Evolutionary conservation across 225 moss, liverwort and hornwort species (phyloP).

Genomic region (Climacium dendroides): DNA sequence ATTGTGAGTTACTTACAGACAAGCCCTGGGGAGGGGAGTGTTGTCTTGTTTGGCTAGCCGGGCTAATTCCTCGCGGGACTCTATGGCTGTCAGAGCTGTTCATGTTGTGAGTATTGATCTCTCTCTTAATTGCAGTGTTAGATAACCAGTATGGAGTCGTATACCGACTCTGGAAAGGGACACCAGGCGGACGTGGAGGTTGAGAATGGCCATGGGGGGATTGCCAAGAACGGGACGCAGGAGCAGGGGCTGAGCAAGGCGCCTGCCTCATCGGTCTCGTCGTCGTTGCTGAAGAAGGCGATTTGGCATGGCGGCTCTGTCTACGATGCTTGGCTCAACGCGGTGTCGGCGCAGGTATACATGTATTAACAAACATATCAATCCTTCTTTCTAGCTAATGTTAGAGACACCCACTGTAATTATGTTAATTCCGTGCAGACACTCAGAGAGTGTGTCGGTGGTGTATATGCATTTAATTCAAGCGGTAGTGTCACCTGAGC

Average conservation of each 20-base stretch:
- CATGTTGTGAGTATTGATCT: neutral
- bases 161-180: neutral
- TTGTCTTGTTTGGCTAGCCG: neutral
- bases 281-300: neutral
- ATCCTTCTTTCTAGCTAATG: neutral
- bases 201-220: neutral
- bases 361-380: neutral
- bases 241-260: neutral
- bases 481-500: neutral
- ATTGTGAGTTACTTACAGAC: neutral
- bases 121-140: neutral
- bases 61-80: neutral
- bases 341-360: conserved; percentile 27
- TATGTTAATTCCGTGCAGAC: neutral
- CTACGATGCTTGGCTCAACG: conserved; percentile 53
- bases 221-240: neutral
- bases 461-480: neutral
- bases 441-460: neutral
- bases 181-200: neutral
- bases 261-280: neutral
- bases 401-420: neutral
- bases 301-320: conserved; percentile 55
- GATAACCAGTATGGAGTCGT: neutral
- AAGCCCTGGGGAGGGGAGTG: neutral
- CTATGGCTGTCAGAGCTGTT: neutral